Evolutionary conservation across 176 grass and related monocot genomes (phyloP), one percentile per base, ranked within the genome.

Genomic region (Triticum monococcum): DNA sequence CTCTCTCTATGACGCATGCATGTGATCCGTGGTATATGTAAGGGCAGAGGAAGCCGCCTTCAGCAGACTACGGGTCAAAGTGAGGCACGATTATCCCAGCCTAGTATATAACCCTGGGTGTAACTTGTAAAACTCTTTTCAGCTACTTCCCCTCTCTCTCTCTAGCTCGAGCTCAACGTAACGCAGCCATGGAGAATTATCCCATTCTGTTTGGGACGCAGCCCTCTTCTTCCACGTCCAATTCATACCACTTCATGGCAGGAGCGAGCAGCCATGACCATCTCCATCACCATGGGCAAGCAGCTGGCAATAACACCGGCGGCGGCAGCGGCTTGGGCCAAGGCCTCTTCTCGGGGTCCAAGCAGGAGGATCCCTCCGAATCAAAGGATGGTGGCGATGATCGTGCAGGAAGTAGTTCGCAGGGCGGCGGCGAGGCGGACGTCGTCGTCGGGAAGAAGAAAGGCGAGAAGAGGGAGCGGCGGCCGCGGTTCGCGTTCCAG

Each of bases 401-500:
- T 24, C 9, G 78, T 33, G 73, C 72, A 54, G 65, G 60, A 50
- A 26, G 72, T 24, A 64, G 72, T 14, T 30, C 28, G 8, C 50
- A 81, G 31, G 86, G 24, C 10, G 73, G 54, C 1, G 60, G 14
- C 2, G 64, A 80, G 43, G 46, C 62, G 3, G 81, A 87, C 56
- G 25, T 0, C 1, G 23, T 33, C 48, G 24, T 7, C 9, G 82
- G 54, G 41, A 92, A 69, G 88, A 94, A 77, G 74, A 97, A 94
- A 24, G 81, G 84, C 0, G 77, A 89, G 81, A 92, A 92, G 86
- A 97, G 90, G 92, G 95, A 92, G 78, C 87, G 88, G 67, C 85
- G 76, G 56, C 90, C 92, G 4, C 88, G 92, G 11, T 97, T 75
- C 57, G 95, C 90, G 2, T 97, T 97, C 80, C 95, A 97, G 89